Base-by-base conservation (phyloP, 352 stramenopile genomes). In the Blastocystis hominis region DNA sequence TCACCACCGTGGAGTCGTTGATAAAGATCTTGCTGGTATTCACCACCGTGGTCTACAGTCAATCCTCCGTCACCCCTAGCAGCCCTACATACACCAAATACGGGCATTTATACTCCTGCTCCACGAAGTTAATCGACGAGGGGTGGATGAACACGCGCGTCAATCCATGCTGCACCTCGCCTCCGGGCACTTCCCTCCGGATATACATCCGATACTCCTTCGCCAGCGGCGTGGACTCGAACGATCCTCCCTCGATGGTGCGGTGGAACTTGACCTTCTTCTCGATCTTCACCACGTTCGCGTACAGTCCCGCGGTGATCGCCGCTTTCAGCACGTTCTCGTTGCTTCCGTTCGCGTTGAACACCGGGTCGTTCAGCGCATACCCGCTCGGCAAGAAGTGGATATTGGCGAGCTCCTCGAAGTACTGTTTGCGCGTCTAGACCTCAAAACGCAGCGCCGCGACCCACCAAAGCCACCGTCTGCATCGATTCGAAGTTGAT, bases 11-110 rank as follows among this genome's bases (percentile, higher is more conserved):
- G 54, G 92, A 94, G 90, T 99, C 96, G 66, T 95, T 93, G 20
- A 98, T 91, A 89, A 98, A 99, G 7, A 98, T 89, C 91, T 98
- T 98, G 68, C 93, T 97, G 0, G 96, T 98, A 89, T 97, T 96
- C 55, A 98, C 93, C 53, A 94, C 90, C 61, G 93, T 91, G 63
- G 93, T 91, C 87, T 94, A 94, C 40, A 91, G 4, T 64, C 5
- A 9, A 75, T 30, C 44, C 40, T 59, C 47, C 9, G 9, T 17
- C 54, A 72, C 24, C 24, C 24, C 24, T 30, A 30, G 24, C 38
- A 89, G 92, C 62, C 92, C 91, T 88, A 94, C 93, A 90, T 97
- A 98, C 17, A 98, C 90, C 46, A 98, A 89, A 94, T 95, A 98
- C 46, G 95, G 95, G 88, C 93, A 98, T 84, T 95, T 94, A 89